Conservation (phyloP, 441 rosid species). For the Populus tomentosa region DNA sequence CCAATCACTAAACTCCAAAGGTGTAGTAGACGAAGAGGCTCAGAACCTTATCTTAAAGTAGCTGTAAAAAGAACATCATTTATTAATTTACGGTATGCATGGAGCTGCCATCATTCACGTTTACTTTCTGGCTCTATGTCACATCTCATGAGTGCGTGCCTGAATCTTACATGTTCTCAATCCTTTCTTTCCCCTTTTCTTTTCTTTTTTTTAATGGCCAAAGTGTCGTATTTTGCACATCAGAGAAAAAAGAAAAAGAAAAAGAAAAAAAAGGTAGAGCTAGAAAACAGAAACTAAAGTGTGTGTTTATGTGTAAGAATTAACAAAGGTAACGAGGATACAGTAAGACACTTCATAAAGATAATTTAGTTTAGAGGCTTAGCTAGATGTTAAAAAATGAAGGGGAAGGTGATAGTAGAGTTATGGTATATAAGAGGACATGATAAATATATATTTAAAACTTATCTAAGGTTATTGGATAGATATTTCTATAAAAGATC, state of each 20-base stretch:
- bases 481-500: too few species aligned
- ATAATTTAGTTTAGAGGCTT: background rate
- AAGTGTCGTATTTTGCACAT: background rate
- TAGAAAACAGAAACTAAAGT: background rate
- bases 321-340: background rate
- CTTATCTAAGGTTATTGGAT: background rate
- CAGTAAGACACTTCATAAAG: background rate
- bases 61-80: background rate
- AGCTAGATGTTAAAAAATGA: too few species aligned
- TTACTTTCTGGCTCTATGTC: background rate
- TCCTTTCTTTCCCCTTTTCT: background rate
- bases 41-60: background rate
- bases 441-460: too few species aligned
- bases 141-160: background rate
- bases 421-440: background rate
- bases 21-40: background rate
- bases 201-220: background rate
- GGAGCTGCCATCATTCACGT: background rate
- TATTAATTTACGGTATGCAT: background rate
- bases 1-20: background rate
- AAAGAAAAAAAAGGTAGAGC: background rate
- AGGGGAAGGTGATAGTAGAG: too few species aligned
- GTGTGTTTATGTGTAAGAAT: background rate
- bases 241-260: too few species aligned
- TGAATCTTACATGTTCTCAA: background rate